Percentiles rank a stretch among this genome's conserved stretches.
Conservation (phyloP, 1,139 yeast genomes). For the Sugiyamaella sp. region DNA sequence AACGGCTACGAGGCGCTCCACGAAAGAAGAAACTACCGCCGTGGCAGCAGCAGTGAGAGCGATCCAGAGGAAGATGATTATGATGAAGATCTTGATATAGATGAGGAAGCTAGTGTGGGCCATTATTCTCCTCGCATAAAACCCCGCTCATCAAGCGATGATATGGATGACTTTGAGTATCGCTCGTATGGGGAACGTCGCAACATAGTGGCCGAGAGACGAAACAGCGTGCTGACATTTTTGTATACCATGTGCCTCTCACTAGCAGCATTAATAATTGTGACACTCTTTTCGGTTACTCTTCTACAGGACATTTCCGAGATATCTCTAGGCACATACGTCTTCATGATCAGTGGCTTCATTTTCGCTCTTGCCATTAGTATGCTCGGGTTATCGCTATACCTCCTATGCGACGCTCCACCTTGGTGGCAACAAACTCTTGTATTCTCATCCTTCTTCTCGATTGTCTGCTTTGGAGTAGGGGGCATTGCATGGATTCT, state of each 20-base stretch:
- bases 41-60: conserved; percentile 28
- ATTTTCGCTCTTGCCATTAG: conserved; percentile 45
- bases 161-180: conserved; percentile 17
- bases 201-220: conserved; percentile 11
- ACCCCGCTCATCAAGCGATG: conserved; percentile 23
- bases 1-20: conserved; percentile 21
- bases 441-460: conserved; percentile 44
- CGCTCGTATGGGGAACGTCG: conserved; percentile 13
- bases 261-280: conserved; percentile 50
- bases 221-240: conserved; percentile 42
- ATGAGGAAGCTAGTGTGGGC: conserved; percentile 20
- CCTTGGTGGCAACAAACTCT: conserved; percentile 49
- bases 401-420: conserved; percentile 44
- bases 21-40: conserved; percentile 23
- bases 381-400: conserved; percentile 46
- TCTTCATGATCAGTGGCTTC: conserved; percentile 39
- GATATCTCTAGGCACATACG: conserved; percentile 34
- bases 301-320: conserved; percentile 42
- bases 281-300: conserved; percentile 52
- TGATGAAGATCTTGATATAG: conserved; percentile 23
- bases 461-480: conserved; percentile 50
- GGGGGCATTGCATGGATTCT: conserved; percentile 48
- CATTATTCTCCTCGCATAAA: conserved; percentile 33
- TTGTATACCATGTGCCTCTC: conserved; percentile 50
- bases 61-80: conserved; percentile 29